Evolutionary conservation across 306 rosid species (phyloP).

Genomic region (Cucurbita argyrosperma): DNA sequence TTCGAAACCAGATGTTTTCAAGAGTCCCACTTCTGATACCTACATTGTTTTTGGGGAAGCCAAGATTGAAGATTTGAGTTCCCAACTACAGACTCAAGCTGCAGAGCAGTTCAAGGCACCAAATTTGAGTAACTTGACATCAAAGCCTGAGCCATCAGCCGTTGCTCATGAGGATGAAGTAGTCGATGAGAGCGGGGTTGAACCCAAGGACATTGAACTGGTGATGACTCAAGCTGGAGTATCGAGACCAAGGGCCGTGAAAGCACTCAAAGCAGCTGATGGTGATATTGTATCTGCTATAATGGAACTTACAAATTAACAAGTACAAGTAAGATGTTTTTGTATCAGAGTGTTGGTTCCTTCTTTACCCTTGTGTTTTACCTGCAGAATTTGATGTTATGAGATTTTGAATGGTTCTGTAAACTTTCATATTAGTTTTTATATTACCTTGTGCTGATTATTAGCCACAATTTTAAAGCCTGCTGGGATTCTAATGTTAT

Average conservation of each 20-base stretch:
- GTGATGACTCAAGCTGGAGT: conserved; percentile 96
- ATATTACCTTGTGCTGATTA: background rate
- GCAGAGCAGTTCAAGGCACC: conserved; percentile 95
- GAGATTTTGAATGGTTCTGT: background rate
- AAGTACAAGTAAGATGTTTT: background rate
- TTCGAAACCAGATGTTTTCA: conserved; percentile 81
- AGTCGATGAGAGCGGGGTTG: conserved; percentile 68
- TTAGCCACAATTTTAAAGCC: background rate
- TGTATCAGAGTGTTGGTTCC: background rate
- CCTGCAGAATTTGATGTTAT: background rate
- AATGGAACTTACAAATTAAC: conserved; percentile 76
- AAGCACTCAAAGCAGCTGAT: conserved; percentile 51
- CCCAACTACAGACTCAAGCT: conserved; percentile 76
- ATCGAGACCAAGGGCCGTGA: conserved; percentile 62
- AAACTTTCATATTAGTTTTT: background rate
- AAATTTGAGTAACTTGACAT: conserved; percentile 36
- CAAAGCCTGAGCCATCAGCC: conserved; percentile 50
- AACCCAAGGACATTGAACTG: conserved; percentile 73
- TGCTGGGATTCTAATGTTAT: background rate
- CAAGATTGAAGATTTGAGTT: conserved; percentile 81
- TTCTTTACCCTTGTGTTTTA: background rate
- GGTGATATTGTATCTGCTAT: conserved; percentile 86
- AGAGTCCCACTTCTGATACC: conserved; percentile 84
- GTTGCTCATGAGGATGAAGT: conserved; percentile 63
- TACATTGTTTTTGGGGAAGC: conserved; percentile 82